Conservation (phyloP, 2,329 filamentous ascomycete species). For the Didymella sp. region DNA sequence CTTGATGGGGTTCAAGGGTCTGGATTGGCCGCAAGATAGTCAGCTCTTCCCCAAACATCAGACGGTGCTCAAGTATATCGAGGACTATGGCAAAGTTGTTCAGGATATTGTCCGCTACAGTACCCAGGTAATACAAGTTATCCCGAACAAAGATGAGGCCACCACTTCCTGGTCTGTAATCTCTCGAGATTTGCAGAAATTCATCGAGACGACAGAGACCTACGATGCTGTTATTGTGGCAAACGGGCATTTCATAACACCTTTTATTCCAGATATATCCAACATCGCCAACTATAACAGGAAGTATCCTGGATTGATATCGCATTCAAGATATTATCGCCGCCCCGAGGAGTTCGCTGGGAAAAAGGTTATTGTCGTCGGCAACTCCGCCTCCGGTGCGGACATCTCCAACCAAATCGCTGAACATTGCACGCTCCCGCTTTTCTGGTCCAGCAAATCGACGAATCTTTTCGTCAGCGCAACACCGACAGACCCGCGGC, state of each 20-base stretch:
- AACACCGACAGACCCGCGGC: constrained; percentile 53
- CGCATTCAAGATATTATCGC: constrained; percentile 78
- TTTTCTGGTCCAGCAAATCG: constrained; percentile 57
- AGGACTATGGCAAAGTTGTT: constrained; percentile 73
- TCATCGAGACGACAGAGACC: constrained; percentile 48
- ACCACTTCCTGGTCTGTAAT: constrained; percentile 65
- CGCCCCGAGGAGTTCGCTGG: constrained; percentile 65
- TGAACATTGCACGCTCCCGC: constrained; percentile 61
- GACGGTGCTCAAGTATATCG: constrained; percentile 75
- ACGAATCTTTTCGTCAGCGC: constrained; percentile 23
- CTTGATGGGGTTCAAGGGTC: constrained; percentile 81
- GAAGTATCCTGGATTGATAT: constrained; percentile 49
- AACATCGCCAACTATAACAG: constrained; percentile 52
- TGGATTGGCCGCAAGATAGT: constrained; percentile 67
- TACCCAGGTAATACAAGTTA: constrained; percentile 71
- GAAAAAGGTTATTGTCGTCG: constrained; percentile 81
- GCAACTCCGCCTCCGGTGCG: constrained; percentile 81
- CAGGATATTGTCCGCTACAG: constrained; percentile 72
- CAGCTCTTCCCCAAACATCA: constrained; percentile 78
- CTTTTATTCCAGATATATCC: constrained; percentile 53
- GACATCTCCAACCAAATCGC: constrained; percentile 84
- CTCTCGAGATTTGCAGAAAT: constrained; percentile 59
- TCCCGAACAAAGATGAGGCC: constrained; percentile 33
- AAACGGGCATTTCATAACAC: constrained; percentile 57
- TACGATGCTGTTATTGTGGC: constrained; percentile 63